Percentiles rank a stretch among this genome's conserved stretches.
These are phyloP conservation scores for Handroanthus guayacan DNA, from an alignment of 257 asterid genomes.

Conservation along the genomic window DNA sequence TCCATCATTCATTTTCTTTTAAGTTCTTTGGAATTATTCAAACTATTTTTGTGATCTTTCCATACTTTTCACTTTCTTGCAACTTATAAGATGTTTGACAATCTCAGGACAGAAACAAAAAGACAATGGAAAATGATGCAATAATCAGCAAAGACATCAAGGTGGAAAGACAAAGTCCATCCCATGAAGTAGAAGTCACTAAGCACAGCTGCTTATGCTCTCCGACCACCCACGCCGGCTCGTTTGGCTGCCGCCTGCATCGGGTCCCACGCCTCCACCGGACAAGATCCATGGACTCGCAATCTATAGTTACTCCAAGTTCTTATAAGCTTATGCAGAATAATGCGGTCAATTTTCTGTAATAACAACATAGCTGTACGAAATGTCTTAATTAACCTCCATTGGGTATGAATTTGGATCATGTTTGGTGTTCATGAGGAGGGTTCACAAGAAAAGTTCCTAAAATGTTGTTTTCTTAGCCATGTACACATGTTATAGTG, in stretches of 20 bases:
- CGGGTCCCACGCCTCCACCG: slow-evolving; percentile 51
- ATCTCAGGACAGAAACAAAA: slow-evolving; percentile 17
- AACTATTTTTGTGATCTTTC: neutral
- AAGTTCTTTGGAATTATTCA: neutral
- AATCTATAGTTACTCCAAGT: slow-evolving; percentile 33
- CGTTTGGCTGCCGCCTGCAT: slow-evolving; percentile 67
- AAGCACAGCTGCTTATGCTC: slow-evolving; percentile 63
- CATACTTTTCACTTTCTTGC: neutral
- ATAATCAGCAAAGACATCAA: slow-evolving; percentile 45
- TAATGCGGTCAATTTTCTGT: slow-evolving; percentile 31
- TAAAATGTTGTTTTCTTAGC: neutral
- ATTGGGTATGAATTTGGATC: neutral
- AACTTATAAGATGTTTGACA: neutral
- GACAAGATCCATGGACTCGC: slow-evolving; percentile 54
- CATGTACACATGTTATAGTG: neutral
- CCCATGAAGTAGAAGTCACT: slow-evolving; percentile 32
- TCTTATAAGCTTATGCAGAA: slow-evolving; percentile 8
- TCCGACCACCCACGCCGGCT: slow-evolving; percentile 71
- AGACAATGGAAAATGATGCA: slow-evolving; percentile 28
- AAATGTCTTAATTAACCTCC: neutral
- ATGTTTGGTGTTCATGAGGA: neutral
- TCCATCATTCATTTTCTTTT: slow-evolving; percentile 13
- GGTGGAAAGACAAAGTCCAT: slow-evolving; percentile 42
- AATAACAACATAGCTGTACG: neutral
- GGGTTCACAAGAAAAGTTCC: neutral